phyloP scores from a whole-genome alignment of 305 asterid species.

The Fraxinus velutina region DNA sequence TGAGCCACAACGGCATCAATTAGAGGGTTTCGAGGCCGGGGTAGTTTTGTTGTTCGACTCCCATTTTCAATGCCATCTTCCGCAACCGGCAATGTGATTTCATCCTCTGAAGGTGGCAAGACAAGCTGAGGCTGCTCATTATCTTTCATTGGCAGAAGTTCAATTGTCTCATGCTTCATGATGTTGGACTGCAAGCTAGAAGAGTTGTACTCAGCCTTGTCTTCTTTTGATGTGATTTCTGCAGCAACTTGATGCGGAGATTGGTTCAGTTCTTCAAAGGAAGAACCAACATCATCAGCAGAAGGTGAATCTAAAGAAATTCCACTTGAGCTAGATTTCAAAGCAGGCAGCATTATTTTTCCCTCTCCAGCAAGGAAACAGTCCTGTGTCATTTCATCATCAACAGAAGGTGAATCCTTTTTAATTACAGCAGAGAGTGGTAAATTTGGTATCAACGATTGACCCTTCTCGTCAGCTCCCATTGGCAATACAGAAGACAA shows the following conservation, averaged over 20 bases:
- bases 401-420: slow-evolving; percentile 15
- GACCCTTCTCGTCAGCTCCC: slow-evolving; percentile 24
- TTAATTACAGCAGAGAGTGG: slow-evolving; percentile 12
- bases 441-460: slow-evolving; percentile 7
- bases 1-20: slow-evolving; percentile 62
- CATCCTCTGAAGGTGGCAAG: slow-evolving; percentile 33
- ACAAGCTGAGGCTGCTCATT: slow-evolving; percentile 30
- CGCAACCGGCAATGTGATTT: slow-evolving; percentile 36
- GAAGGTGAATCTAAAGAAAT: slow-evolving; percentile 30
- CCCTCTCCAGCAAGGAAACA: neutral
- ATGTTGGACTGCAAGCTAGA: slow-evolving; percentile 29
- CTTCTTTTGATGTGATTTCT: slow-evolving; percentile 30
- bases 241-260: slow-evolving; percentile 24
- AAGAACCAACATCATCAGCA: slow-evolving; percentile 22
- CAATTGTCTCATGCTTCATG: slow-evolving; percentile 20
- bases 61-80: slow-evolving; percentile 44
- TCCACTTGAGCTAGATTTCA: slow-evolving; percentile 24
- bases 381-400: slow-evolving; percentile 18
- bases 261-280: slow-evolving; percentile 22
- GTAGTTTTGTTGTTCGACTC: slow-evolving; percentile 42
- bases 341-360: slow-evolving; percentile 15
- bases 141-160: slow-evolving; percentile 27
- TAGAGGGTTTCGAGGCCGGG: slow-evolving; percentile 62
- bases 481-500: slow-evolving; percentile 17
- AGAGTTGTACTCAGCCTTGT: slow-evolving; percentile 28